Base-by-base conservation (phyloP, 2,329 filamentous ascomycete species). In the Cladosporium phlei region DNA sequence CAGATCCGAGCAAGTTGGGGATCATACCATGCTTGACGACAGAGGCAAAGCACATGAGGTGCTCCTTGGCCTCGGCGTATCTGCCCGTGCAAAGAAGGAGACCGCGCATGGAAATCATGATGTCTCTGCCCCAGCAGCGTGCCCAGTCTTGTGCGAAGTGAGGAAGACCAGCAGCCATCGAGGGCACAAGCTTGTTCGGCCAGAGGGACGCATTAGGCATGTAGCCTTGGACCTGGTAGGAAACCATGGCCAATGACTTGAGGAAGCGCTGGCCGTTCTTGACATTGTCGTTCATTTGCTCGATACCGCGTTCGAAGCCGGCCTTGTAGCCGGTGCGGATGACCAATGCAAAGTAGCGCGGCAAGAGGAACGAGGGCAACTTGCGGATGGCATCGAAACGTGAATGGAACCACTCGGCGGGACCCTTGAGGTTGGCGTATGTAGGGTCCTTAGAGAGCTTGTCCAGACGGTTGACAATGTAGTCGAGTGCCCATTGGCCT, bases 1-100 rank as follows among this genome's bases (percentile, higher is more conserved):
- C 90, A 50, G 86, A 88, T 54, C 88, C 85, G 11, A 98, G 75
- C 16, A 98, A 76, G 60, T 98, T 98, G 11, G 93, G 93, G 48
- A 98, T 90, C 89, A 97, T 95, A 40, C 93, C 93, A 59, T 98
- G 93, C 73, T 98, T 98, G 56, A 98, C 72, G 9, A 98, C 90
- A 63, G 89, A 95, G 2, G 87, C 90, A 69, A 98, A 98, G 7
- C 90, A 91, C 50, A 88, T 73, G 49, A 98, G 95, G 61, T 98
- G 94, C 65, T 97, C 89, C 61, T 82, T 90, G 6, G 93, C 93
- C 63, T 96, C 90, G 2, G 78, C 80, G 58, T 86, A 95, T 7
- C 93, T 83, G 2, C 89, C 88, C 9, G 91, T 97, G 30, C 87
- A 89, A 27, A 98, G 79, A 56, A 87, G 88, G n/a, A 98, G 75